A percentile compares a stretch with the other conserved stretches of the same genome.
phyloP scores from a whole-genome alignment of 169 alveolate genomes.

The Eimeria falciformis region DNA sequence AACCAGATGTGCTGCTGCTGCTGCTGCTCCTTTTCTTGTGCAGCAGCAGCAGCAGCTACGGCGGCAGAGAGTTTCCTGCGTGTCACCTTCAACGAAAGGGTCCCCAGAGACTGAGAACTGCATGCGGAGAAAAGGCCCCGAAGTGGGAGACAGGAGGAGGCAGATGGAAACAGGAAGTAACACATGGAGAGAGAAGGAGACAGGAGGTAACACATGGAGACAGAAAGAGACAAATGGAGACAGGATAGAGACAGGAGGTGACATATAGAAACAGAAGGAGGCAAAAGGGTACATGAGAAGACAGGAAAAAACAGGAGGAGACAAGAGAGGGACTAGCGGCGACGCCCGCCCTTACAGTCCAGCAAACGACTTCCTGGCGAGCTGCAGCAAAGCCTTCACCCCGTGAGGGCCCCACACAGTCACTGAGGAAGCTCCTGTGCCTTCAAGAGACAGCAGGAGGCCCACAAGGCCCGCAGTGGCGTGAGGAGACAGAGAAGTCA shows the following conservation, averaged over 20 bases:
- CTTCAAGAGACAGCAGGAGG: slow-evolving; percentile 86
- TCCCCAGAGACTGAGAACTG: neutral
- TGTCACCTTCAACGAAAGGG: no score
- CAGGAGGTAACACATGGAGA: neutral
- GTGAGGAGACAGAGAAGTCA: slow-evolving; percentile 84
- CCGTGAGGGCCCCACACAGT: slow-evolving; percentile 87
- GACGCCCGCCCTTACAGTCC: slow-evolving; percentile 78
- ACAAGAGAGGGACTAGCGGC: neutral
- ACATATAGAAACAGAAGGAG: neutral
- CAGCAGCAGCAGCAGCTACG: neutral
- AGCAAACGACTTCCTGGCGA: slow-evolving; percentile 77
- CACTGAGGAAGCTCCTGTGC: slow-evolving; percentile 81
- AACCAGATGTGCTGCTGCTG: slow-evolving; percentile 17
- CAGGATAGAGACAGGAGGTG: neutral
- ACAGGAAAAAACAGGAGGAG: neutral
- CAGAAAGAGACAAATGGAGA: neutral
- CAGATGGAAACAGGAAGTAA: neutral
- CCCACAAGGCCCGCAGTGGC: slow-evolving; percentile 89
- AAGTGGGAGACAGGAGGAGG: neutral
- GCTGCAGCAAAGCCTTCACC: slow-evolving; percentile 76
- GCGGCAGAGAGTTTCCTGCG: no score
- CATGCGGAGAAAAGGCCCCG: neutral
- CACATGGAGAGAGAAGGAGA: neutral
- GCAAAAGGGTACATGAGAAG: neutral
- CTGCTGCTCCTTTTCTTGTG: slow-evolving; percentile 4